Evolutionary conservation across 179 eudicot genomes (phyloP).

Genomic region (Patellifolia procumbens): DNA sequence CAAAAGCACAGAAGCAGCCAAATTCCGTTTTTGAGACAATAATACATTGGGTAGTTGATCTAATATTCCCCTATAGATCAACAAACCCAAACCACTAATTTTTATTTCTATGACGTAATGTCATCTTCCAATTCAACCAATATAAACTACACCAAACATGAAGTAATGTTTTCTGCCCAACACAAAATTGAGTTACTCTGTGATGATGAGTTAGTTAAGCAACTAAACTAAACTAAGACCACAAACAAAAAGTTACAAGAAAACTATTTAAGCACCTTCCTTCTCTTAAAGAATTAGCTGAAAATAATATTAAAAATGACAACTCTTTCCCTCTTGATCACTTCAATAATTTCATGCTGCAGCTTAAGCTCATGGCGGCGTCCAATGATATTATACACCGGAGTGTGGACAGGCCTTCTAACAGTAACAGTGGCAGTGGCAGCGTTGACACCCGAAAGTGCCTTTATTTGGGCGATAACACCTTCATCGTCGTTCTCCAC

Average conservation of each 20-base stretch:
- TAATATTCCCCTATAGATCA: slow-evolving; percentile 21
- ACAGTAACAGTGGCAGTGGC: slow-evolving; percentile 56
- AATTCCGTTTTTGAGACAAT: neutral
- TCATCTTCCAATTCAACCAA: slow-evolving; percentile 17
- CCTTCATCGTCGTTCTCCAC: slow-evolving; percentile 46
- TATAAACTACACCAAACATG: slow-evolving; percentile 1
- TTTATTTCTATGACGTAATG: slow-evolving; percentile 12
- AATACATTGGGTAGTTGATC: slow-evolving; percentile 26
- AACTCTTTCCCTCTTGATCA: slow-evolving; percentile 21
- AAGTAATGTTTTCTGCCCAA: neutral
- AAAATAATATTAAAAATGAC: slow-evolving; percentile 33
- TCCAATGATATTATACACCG: slow-evolving; percentile 54
- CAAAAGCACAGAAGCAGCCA: too few species aligned
- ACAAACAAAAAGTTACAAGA: neutral
- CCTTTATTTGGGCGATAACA: slow-evolving; percentile 53
- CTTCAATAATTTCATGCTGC: slow-evolving; percentile 17
- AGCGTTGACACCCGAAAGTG: slow-evolving; percentile 57
- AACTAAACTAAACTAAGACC: slow-evolving; percentile 32
- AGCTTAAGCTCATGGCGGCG: slow-evolving; percentile 35
- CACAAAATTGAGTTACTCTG: neutral
- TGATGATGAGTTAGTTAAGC: slow-evolving; percentile 30
- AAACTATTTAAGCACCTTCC: neutral
- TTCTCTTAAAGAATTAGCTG: too few species aligned
- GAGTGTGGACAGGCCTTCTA: slow-evolving; percentile 56
- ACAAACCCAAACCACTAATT: slow-evolving; percentile 32